Conservation (phyloP, 345 rosid species). For the Hibiscus trionum region DNA sequence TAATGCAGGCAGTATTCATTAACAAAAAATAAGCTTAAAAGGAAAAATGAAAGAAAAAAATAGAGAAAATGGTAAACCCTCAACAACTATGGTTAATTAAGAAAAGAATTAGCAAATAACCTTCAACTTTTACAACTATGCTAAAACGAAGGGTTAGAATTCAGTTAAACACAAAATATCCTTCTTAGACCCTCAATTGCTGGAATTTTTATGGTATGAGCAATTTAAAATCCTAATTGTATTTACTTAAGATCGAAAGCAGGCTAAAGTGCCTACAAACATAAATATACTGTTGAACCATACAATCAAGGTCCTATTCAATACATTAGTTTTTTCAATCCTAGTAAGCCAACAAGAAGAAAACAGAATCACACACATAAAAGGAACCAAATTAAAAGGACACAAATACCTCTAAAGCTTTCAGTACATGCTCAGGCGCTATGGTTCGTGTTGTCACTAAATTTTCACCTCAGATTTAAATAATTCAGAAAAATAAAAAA, state of each 20-base stretch:
- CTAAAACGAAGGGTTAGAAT: too few relatives aligned
- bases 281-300: too few relatives aligned
- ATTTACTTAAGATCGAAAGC: background rate
- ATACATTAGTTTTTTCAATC: background rate
- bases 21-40: background rate
- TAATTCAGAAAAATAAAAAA: too few relatives aligned
- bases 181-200: background rate
- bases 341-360: background rate
- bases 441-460: constrained; percentile 30
- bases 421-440: constrained; percentile 96
- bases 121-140: too few relatives aligned
- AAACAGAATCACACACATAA: background rate
- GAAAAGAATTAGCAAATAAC: too few relatives aligned
- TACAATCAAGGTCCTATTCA: background rate
- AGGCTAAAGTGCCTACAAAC: background rate
- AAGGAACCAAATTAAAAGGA: background rate
- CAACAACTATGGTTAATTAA: too few relatives aligned
- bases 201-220: background rate
- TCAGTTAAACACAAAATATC: background rate
- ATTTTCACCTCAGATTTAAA: too few relatives aligned
- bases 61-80: too few relatives aligned
- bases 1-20: too few relatives aligned
- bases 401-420: constrained; percentile 67
- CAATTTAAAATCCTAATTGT: background rate
- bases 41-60: too few relatives aligned